phyloP scores from a whole-genome alignment of 2,329 filamentous ascomycete genomes.

The Ophiostoma montium region DNA sequence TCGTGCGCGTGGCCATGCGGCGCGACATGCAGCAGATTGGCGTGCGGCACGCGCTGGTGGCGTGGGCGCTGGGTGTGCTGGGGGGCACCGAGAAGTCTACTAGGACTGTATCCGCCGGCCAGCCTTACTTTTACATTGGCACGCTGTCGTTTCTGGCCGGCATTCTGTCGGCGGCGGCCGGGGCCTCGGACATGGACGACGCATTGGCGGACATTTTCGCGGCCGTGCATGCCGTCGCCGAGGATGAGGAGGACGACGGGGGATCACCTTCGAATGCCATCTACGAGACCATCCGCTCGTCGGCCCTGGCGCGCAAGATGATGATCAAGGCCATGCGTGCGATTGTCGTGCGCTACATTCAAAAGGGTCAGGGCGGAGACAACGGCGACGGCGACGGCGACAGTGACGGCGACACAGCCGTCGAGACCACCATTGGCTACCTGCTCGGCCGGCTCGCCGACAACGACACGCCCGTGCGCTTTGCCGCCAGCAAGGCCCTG shows the following conservation, averaged over 20 bases:
- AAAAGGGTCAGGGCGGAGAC: no score
- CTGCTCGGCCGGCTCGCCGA: conserved; percentile 68
- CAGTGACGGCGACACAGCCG: conserved; percentile 48
- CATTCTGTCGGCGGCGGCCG: conserved; percentile 52
- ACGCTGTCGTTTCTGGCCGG: conserved; percentile 67
- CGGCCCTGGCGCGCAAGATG: conserved; percentile 68
- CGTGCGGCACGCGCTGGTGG: conserved; percentile 51
- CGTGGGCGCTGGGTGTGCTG: conserved; percentile 56
- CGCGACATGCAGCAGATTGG: conserved; percentile 75
- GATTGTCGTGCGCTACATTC: conserved; percentile 38
- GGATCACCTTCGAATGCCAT: conserved; percentile 7
- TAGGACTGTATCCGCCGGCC: no score
- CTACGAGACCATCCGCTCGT: conserved; percentile 40
- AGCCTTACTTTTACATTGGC: conserved; percentile 63
- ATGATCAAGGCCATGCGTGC: conserved; percentile 75
- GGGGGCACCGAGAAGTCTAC: conserved; percentile 19
- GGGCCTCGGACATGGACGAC: conserved; percentile 58
- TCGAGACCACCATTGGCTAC: conserved; percentile 73
- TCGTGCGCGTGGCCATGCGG: conserved; percentile 70
- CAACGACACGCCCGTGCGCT: conserved; percentile 78
- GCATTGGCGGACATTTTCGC: conserved; percentile 54
- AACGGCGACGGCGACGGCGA: conserved; percentile 29
- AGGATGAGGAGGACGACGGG: conserved; percentile 24
- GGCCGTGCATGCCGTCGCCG: conserved; percentile 44
- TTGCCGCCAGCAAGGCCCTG: conserved; percentile 84